phyloP scores from a whole-genome alignment of 805 yeast genomes.

The Candida tammaniensis region DNA sequence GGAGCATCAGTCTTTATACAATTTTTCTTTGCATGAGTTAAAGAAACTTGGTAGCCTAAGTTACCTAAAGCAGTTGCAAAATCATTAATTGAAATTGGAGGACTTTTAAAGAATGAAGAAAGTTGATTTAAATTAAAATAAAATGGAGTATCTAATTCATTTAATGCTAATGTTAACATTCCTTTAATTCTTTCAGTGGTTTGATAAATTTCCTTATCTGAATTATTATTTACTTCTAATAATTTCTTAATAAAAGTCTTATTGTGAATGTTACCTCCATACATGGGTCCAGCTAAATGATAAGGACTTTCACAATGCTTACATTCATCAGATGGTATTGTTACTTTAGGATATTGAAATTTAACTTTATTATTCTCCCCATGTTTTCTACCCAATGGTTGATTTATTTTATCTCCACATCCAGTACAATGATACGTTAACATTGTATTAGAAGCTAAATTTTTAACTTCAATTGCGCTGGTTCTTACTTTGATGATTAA shows the following conservation, averaged over 20 bases:
- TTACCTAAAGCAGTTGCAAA: conserved; percentile 81
- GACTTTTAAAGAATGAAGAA: conserved; percentile 72
- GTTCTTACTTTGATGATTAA: conserved; percentile 75
- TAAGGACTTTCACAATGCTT: conserved; percentile 63
- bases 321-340: conserved; percentile 58
- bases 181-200: conserved; percentile 86
- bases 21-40: conserved; percentile 86
- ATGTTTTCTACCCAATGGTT: conserved; percentile 65
- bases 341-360: conserved; percentile 48
- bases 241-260: conserved; percentile 62
- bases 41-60: conserved; percentile 75
- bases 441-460: conserved; percentile 74
- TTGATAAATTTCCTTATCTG: conserved; percentile 60
- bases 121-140: conserved; percentile 79
- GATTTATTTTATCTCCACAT: conserved; percentile 71
- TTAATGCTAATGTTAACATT: conserved; percentile 80
- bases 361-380: conserved; percentile 30
- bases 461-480: conserved; percentile 79
- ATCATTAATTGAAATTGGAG: conserved; percentile 75
- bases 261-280: conserved; percentile 80
- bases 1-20: conserved; percentile 90
- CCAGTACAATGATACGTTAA: conserved; percentile 81
- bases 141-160: conserved; percentile 68
- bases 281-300: conserved; percentile 96
- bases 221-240: conserved; percentile 49